phyloP scores from a whole-genome alignment of 805 yeast genomes.

The Metahyphopichia silvanorum region DNA sequence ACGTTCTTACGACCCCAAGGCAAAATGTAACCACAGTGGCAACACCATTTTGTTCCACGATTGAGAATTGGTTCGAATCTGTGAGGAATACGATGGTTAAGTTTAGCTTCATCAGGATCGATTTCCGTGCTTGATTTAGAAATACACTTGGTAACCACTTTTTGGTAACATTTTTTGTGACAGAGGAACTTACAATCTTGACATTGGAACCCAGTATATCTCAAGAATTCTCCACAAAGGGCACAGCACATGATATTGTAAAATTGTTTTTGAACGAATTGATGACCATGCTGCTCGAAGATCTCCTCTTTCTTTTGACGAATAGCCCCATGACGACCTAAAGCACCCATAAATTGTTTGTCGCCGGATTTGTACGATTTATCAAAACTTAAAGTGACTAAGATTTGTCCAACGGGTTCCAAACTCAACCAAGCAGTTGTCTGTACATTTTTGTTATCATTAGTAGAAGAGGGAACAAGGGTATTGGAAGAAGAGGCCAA shows the following conservation, averaged over 20 bases:
- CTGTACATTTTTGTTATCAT: slow-evolving; percentile 28
- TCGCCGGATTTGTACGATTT: slow-evolving; percentile 45
- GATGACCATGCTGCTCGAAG: slow-evolving; percentile 95
- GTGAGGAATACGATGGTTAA: slow-evolving; percentile 96
- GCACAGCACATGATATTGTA: slow-evolving; percentile 98
- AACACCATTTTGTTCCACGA: slow-evolving; percentile 98
- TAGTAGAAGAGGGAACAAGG: neutral
- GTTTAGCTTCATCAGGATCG: slow-evolving; percentile 71
- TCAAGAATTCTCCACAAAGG: slow-evolving; percentile 90
- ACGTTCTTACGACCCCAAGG: slow-evolving; percentile 95
- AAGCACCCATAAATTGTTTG: slow-evolving; percentile 40
- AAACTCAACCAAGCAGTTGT: slow-evolving; percentile 84
- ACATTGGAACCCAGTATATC: slow-evolving; percentile 84
- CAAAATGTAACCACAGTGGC: slow-evolving; percentile 95
- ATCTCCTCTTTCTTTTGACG: slow-evolving; percentile 89
- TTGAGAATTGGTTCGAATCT: slow-evolving; percentile 90
- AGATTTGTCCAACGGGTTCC: slow-evolving; percentile 92
- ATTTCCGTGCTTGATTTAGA: slow-evolving; percentile 69
- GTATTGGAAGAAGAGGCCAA: slow-evolving; percentile 3
- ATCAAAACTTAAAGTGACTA: slow-evolving; percentile 73
- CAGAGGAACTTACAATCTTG: slow-evolving; percentile 80
- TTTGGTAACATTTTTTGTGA: slow-evolving; percentile 76
- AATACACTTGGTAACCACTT: slow-evolving; percentile 80
- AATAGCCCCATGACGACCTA: slow-evolving; percentile 94
- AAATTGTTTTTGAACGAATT: slow-evolving; percentile 91